A percentile compares a stretch with the other conserved stretches of the same genome.
These are phyloP conservation scores for Leonotis leonurus DNA, from an alignment of 257 asterid species.

Conservation along the genomic window DNA sequence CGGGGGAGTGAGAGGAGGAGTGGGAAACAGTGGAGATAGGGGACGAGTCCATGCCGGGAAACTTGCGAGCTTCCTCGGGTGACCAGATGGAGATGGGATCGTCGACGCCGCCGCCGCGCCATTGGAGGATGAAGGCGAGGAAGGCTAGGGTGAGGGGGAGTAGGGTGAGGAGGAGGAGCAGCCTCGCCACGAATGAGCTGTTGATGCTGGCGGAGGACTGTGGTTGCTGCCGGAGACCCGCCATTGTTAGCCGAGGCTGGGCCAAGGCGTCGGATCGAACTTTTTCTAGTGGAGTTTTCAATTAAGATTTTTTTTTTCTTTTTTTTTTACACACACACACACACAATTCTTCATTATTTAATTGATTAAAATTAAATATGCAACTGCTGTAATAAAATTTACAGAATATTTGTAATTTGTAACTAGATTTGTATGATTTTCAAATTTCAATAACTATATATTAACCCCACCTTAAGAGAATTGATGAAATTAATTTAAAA, in stretches of 20 bases:
- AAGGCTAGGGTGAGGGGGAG: conserved; percentile 61
- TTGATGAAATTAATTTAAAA: too few relatives aligned
- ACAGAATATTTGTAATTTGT: too few relatives aligned
- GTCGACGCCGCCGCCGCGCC: conserved; percentile 75
- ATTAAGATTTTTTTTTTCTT: neutral
- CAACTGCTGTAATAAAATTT: too few relatives aligned
- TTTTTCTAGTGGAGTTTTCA: conserved; percentile 5
- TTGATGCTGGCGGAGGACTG: conserved; percentile 38
- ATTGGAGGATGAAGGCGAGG: conserved; percentile 73
- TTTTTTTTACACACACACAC: too few relatives aligned
- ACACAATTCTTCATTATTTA: too few relatives aligned
- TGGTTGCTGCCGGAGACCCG: conserved; percentile 57
- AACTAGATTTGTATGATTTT: too few relatives aligned
- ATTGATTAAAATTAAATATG: too few relatives aligned
- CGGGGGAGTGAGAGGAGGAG: conserved; percentile 35
- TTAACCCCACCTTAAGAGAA: too few relatives aligned
- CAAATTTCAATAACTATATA: too few relatives aligned
- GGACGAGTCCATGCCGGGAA: conserved; percentile 50
- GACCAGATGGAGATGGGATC: conserved; percentile 53
- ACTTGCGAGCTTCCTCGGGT: conserved; percentile 37
- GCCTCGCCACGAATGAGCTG: conserved; percentile 33
- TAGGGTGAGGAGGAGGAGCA: conserved; percentile 51
- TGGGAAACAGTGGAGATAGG: conserved; percentile 35
- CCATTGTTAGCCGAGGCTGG: conserved; percentile 43
- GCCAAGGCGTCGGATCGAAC: conserved; percentile 16